These are phyloP conservation scores for Diaporthe caulivora DNA, from an alignment of 2,329 filamentous ascomycete species.

Conservation along the genomic window DNA sequence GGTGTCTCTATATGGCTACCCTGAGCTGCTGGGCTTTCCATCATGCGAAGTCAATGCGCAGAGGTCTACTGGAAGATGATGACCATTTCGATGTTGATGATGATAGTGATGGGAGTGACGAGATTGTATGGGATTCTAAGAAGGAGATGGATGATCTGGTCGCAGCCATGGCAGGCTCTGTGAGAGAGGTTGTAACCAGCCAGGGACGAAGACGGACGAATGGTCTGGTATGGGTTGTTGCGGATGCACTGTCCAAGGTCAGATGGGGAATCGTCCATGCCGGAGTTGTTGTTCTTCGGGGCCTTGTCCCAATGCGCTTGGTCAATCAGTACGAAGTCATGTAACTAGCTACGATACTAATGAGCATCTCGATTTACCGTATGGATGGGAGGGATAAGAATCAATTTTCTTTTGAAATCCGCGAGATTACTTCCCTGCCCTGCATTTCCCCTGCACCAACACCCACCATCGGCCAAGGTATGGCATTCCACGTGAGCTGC, in stretches of 20 bases:
- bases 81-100: slow-evolving; percentile 2
- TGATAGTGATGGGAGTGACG: slow-evolving; percentile 50
- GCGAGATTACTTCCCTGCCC: background rate
- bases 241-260: slow-evolving; percentile 66
- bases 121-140: slow-evolving; percentile 63
- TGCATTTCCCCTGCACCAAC: background rate
- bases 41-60: slow-evolving; percentile 49
- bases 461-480: background rate
- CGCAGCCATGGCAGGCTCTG: slow-evolving; percentile 53
- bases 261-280: slow-evolving; percentile 74
- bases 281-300: slow-evolving; percentile 67
- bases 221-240: slow-evolving; percentile 67
- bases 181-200: slow-evolving; percentile 50
- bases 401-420: background rate
- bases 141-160: slow-evolving; percentile 61
- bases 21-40: slow-evolving; percentile 71
- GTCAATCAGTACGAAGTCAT: slow-evolving; percentile 46
- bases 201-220: slow-evolving; percentile 62
- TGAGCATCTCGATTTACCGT: background rate
- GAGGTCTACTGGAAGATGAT: slow-evolving; percentile 42
- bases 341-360: background rate
- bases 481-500: background rate
- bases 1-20: slow-evolving; percentile 72
- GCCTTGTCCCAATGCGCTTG: slow-evolving; percentile 48
- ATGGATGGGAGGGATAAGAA: background rate